Evolutionary conservation across 2,329 filamentous ascomycete species (phyloP), one percentile per base, ranked within the genome.

Genomic region (Colletotrichum camelliae): DNA sequence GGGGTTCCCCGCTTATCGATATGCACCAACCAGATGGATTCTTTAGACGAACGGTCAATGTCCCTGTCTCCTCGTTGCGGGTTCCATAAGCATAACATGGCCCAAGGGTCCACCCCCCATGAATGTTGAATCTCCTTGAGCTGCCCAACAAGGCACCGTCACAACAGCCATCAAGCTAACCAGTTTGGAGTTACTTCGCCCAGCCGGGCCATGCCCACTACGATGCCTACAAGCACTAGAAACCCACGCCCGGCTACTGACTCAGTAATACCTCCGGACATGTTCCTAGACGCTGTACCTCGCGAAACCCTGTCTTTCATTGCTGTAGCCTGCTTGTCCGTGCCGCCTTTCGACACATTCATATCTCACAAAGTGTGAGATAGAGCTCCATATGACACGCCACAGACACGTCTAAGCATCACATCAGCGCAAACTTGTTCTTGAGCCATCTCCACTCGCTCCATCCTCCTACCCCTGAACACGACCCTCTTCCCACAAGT

Each of bases 341-440:
- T 21, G 21, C 21, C 21, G 21, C 21, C 21, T 21, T 21, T 21
- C 21, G 21, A 21, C 21, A 21, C 21, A 21, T 21, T 21, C 21
- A 21, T 21, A 21, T 21, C 21, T 21, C 21, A 21, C 21, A 21
- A 21, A 21, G 21, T 21, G 21, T 21, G 21, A 21, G 21, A 27
- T 27, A 4, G 24, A 43, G 8, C 39, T n/a, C 8, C 2, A 31
- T 9, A 31, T 31, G 9, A 43, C 18, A 5, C 8, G 0, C 0
- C 39, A 10, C 39, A n/a, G 4, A n/a, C 18, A 10, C 39, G 39
- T 43, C 39, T 43, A 43, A 43, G 18, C 18, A 43, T 43, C 39
- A n/a, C 0, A 10, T 16, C n/a, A 16, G 18, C 10, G 39, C 1
- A 10, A n/a, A 8, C 10, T n/a, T 43, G 0, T 43, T 43, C 0